A percentile compares a stretch with the other conserved stretches of the same genome.
Evolutionary conservation across 208 protist genomes (phyloP).

Genomic region (Leptomonas pyrrhocoris): DNA sequence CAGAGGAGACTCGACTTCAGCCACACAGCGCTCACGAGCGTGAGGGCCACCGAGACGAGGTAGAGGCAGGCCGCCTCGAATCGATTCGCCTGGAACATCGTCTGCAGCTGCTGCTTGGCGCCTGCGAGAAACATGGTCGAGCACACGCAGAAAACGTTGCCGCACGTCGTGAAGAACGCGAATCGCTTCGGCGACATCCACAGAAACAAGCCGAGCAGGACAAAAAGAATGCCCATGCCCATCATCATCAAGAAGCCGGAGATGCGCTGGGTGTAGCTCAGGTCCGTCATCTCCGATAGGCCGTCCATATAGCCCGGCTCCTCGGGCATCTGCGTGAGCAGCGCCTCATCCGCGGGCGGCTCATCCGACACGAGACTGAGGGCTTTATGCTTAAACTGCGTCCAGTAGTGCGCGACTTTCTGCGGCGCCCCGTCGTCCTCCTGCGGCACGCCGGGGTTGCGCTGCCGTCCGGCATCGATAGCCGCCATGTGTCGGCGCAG

Average conservation of each 20-base stretch:
- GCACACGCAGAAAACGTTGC: slow-evolving; percentile 83
- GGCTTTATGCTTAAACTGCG: slow-evolving; percentile 51
- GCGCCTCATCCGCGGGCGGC: slow-evolving; percentile 48
- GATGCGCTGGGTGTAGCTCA: slow-evolving; percentile 86
- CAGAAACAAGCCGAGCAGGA: slow-evolving; percentile 65
- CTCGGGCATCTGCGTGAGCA: slow-evolving; percentile 53
- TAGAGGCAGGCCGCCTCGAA: slow-evolving; percentile 78
- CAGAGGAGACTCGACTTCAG: slow-evolving; percentile 60
- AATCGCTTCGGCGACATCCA: slow-evolving; percentile 84
- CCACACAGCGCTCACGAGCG: slow-evolving; percentile 68
- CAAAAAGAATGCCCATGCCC: slow-evolving; percentile 85
- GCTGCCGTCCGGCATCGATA: slow-evolving; percentile 25
- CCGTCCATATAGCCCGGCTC: slow-evolving; percentile 55
- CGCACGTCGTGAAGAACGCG: slow-evolving; percentile 90
- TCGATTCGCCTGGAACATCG: slow-evolving; percentile 83
- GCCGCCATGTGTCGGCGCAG: slow-evolving; percentile 16
- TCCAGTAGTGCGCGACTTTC: slow-evolving; percentile 50
- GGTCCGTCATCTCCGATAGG: slow-evolving; percentile 66
- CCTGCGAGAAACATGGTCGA: slow-evolving; percentile 93
- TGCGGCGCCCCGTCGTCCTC: slow-evolving; percentile 12
- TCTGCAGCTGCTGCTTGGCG: slow-evolving; percentile 59
- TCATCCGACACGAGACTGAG: slow-evolving; percentile 57
- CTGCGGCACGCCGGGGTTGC: slow-evolving; percentile 28
- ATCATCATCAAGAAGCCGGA: slow-evolving; percentile 81
- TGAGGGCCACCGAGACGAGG: slow-evolving; percentile 66